Base-by-base conservation (phyloP, 768 basidiomycete species). In the Astraeus odoratus region DNA sequence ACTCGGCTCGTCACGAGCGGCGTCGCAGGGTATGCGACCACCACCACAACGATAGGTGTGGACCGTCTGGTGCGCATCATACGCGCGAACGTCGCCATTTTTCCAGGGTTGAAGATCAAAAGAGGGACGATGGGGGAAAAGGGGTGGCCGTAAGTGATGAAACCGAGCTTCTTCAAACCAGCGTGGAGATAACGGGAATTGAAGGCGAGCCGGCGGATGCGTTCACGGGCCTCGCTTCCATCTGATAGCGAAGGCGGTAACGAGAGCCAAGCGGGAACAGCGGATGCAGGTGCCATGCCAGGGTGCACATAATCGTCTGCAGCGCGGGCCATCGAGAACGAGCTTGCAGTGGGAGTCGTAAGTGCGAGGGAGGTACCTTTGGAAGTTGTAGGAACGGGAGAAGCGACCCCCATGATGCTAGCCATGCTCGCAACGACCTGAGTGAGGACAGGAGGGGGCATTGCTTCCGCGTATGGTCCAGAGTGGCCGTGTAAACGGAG, bases 81-180 rank as follows among this genome's bases (percentile, higher is more conserved):
- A 22, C 87, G 76, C 52, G 86, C 84, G 73, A 97, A 95, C 58
- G 85, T 75, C 48, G 78, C 77, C 90, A 97, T 91, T 71, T 96
- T 97, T 42, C 87, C 94, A 0, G 89, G 89, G 62, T 90, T 80
- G 76, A 91, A 98, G 25, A 98, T 67, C 41, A 99, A 72, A 36
- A 98, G 71, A 0, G 96, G 95, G 3, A 98, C 85, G 55, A 99
- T 89, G 2, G 96, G 95, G 22, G 90, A 92, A 53, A 90, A 81
- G 27, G 82, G 77, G 64, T 89, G 82, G 0, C 95, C 95, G 57
- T 93, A 96, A 5, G 88, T 89, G 70, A 99, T 95, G 74, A 99
- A 99, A 0, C 96, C 96, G 26, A 99, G 80, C 58, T 90, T 94
- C 55, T 77, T 72, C 44, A 99, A 74, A 1, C 82, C 95, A 5